Conservation (phyloP, 352 stramenopile genomes). For the Globisporangium acanthophoron region DNA sequence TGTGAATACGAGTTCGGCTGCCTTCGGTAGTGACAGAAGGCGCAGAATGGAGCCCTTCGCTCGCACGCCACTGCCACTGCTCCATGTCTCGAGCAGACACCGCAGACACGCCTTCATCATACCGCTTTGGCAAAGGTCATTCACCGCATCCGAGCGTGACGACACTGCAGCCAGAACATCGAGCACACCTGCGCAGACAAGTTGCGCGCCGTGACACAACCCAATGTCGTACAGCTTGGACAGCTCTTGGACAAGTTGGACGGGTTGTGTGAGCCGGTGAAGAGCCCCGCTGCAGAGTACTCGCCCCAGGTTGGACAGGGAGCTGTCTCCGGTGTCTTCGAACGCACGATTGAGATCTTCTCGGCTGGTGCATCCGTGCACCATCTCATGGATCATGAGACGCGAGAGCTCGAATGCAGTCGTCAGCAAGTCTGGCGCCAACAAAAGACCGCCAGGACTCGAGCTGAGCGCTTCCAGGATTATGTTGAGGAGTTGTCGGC, state of each 20-base stretch:
- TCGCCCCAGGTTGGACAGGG: conserved; percentile 6
- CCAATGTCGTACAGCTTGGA: conserved; percentile 1
- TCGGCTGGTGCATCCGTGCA: neutral
- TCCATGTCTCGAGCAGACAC: conserved; percentile 4
- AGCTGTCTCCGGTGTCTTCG: neutral
- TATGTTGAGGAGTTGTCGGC: conserved; percentile 3
- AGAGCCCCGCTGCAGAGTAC: neutral
- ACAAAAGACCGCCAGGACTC: neutral
- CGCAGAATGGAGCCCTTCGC: conserved; percentile 1
- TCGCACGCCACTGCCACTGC: neutral
- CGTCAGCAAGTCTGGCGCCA: neutral
- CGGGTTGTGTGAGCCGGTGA: neutral
- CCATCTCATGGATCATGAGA: neutral
- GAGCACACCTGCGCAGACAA: conserved; percentile 3
- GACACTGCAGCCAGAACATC: conserved; percentile 1
- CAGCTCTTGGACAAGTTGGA: conserved; percentile 4
- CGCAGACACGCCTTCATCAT: conserved; percentile 3
- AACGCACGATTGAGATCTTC: neutral
- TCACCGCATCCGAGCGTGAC: neutral
- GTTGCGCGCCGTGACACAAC: neutral
- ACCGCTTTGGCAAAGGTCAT: neutral
- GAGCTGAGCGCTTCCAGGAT: neutral
- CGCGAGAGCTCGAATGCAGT: neutral
- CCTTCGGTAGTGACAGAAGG: conserved; percentile 4
- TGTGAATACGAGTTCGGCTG: conserved; percentile 10